phyloP scores from a whole-genome alignment of 2,329 filamentous ascomycete species.

The Paraphoma chrysanthemicola region DNA sequence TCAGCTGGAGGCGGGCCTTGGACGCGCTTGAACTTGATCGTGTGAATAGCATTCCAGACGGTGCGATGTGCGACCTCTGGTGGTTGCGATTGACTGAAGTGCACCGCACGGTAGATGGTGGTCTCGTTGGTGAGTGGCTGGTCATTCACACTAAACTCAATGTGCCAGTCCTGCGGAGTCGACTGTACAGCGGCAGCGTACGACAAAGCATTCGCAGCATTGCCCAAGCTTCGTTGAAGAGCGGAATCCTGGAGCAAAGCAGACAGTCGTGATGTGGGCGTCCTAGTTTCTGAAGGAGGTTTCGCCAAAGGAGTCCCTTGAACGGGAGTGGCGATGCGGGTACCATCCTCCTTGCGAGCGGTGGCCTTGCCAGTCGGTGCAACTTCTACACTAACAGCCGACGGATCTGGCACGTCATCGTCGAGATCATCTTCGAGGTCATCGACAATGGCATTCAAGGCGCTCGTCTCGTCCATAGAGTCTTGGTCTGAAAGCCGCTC shows the following conservation, averaged over 20 bases:
- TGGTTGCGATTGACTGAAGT: constrained; percentile 68
- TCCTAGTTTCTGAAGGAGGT: constrained; percentile 36
- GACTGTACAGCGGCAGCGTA: constrained; percentile 85
- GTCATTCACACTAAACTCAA: constrained; percentile 88
- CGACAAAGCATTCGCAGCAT: constrained; percentile 67
- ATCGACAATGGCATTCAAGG: constrained; percentile 87
- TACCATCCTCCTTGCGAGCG: constrained; percentile 90
- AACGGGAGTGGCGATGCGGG: constrained; percentile 81
- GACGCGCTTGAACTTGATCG: constrained; percentile 89
- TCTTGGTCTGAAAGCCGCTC: constrained; percentile 79
- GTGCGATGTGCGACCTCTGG: constrained; percentile 75
- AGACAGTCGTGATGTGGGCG: constrained; percentile 37
- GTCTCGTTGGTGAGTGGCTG: constrained; percentile 88
- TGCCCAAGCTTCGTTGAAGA: constrained; percentile 37
- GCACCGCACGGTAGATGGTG: constrained; percentile 93
- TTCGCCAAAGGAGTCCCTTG: constrained; percentile 55
- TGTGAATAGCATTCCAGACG: constrained; percentile 89
- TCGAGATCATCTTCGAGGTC: constrained; percentile 84
- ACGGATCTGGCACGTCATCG: constrained; percentile 73
- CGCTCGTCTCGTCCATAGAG: constrained; percentile 67
- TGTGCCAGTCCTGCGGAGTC: constrained; percentile 91
- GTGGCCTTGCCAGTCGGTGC: constrained; percentile 86
- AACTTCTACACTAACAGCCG: constrained; percentile 90
- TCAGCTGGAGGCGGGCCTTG: constrained; percentile 81
- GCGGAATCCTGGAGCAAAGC: constrained; percentile 42